These are phyloP conservation scores for Daldinia eschscholtzii DNA, from an alignment of 2,329 filamentous ascomycete genomes.

Conservation along the genomic window DNA sequence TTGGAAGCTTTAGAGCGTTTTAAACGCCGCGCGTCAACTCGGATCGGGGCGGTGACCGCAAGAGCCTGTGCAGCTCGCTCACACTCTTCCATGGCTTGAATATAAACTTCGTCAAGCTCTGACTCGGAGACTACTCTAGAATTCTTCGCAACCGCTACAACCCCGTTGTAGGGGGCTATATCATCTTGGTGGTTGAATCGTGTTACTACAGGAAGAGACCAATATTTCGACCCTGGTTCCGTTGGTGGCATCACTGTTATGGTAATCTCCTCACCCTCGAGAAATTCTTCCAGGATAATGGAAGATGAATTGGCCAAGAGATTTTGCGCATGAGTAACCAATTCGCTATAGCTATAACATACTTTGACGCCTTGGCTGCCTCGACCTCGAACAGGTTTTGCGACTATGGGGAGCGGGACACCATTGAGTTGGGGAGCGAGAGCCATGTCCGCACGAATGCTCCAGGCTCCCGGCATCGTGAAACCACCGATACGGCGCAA, in stretches of 20 bases:
- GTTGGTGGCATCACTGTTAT: constrained; percentile 65
- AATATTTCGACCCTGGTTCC: constrained; percentile 52
- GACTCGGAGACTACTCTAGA: constrained; percentile 57
- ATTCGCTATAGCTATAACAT: constrained; percentile 52
- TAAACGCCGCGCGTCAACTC: constrained; percentile 61
- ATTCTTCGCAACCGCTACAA: constrained; percentile 62
- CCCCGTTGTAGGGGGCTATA: constrained; percentile 63
- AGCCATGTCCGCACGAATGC: constrained; percentile 7
- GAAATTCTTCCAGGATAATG: constrained; percentile 63
- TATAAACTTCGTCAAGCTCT: constrained; percentile 51
- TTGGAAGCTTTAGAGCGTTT: constrained; percentile 43
- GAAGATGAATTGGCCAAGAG: constrained; percentile 55
- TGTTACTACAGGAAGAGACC: constrained; percentile 59
- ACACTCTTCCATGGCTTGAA: constrained; percentile 54
- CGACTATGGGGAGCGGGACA: constrained; percentile 57
- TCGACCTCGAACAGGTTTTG: constrained; percentile 62
- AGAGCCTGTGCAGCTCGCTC: constrained; percentile 56
- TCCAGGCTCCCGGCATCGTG: constrained; percentile 57
- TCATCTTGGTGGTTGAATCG: constrained; percentile 62
- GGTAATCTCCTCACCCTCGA: constrained; percentile 63
- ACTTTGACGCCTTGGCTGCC: constrained; percentile 65
- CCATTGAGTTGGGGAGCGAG: background rate
- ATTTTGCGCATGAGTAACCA: constrained; percentile 52
- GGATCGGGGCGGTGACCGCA: constrained; percentile 58
- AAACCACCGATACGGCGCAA: constrained; percentile 55